Base-by-base conservation (phyloP, 345 rosid species). In the Capsella bursapastoris region DNA sequence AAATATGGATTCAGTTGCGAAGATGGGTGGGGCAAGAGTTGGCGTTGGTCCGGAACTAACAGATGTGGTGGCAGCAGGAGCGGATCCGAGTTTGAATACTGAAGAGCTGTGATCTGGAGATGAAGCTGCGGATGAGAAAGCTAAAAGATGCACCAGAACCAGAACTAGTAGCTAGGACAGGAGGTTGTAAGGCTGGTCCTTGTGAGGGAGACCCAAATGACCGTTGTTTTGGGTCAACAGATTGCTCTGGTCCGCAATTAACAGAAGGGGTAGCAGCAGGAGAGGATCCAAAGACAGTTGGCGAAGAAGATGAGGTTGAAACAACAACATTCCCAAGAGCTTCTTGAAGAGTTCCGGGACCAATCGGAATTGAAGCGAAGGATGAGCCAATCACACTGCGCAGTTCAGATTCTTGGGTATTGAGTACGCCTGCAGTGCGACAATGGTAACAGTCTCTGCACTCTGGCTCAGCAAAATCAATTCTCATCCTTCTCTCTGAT, bases 381-480 rank as follows among this genome's bases (percentile, higher is more conserved):
- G 60, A 60, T 62, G 62, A 52, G 32, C 5, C 28, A 63, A 43
- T 32, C 56, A 52, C 69, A 52, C 31, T 29, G 45, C 27, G n/a
- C 4, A 41, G 77, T 35, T 65, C 66, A 14, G 77, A 11, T 65
- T 25, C 58, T 34, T 27, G 65, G 8, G 71, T 22, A 7, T 12
- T 41, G 64, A 25, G 37, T 9, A 9, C 15, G 14, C 14, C 3
- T 51, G 57, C 50, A 52, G 47, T 8, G 29, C 14, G 77, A 7
- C 18, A 8, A 12, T 25, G 64, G 71, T 2, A 45, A 73, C 77
- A 73, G 14, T 29, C 56, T 38, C 35, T 29, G 25, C 65, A 73
- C 71, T 57, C 51, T 55, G 65, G 34, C 72, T 73, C 78, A 27
- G 72, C 65, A 12, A 56, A 49, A 57, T 49, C 59, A 48, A 65